Evolutionary conservation across 1,139 yeast genomes (phyloP), one percentile per base, ranked within the genome.

Genomic region (Casaregolazyma lundiana): DNA sequence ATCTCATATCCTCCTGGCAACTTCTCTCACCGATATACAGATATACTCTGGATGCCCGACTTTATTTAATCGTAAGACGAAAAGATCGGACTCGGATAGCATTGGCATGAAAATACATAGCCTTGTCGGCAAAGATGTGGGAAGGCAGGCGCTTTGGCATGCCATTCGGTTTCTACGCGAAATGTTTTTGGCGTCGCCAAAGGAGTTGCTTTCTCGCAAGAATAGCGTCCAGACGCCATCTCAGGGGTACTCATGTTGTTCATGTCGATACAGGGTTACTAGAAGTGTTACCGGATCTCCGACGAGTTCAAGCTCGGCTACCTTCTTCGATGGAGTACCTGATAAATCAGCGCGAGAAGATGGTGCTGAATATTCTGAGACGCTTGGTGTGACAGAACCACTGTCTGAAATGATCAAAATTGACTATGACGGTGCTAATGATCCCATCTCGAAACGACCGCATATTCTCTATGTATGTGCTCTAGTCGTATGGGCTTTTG

Each of bases 11-110:
- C 77, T 81, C 29, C 78, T 87, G 58, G 71, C 85, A 43, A 73
- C 84, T 29, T 80, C 84, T 49, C 88, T 85, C 53, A 81, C 84
- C 62, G 95, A 87, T 62, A 77, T 84, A 48, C 85, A 84, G 46
- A 81, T 84, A 6, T 82, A 72, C 61, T 84, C 90, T 5, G 96
- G 96, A 1, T 84, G 89, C 1, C 92, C 94, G 0, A 80, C 84
- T 59, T 76, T 88, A 55, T 83, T 85, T 80, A 86, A 85, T 61
- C 94, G 85, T 22, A 74, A 72, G 45, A 84, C 88, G 1, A 47
- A 92, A 77, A 59, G 74, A 76, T 54, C 68, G 67, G 50, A 69
- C 73, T 29, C 84, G 77, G 20, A 77, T 72, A 54, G 68, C 69
- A 35, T 76, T 79, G 58, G 49, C 1, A 44, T 46, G 13, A 43